phyloP scores from a whole-genome alignment of 2,329 filamentous ascomycete genomes.

The Phyllosticta citrichinensis region DNA sequence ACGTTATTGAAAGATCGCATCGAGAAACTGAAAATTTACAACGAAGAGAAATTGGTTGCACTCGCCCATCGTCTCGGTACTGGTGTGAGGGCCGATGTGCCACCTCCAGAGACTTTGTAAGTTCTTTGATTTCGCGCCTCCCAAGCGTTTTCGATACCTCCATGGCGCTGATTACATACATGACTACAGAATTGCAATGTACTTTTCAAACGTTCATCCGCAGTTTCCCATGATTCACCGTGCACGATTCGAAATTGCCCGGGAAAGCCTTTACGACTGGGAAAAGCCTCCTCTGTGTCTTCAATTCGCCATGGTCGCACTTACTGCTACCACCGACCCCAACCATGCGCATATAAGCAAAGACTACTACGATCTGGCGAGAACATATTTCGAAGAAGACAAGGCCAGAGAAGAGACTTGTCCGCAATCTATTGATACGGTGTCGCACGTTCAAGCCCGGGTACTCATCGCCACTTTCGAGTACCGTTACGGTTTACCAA shows the following conservation, averaged over 20 bases:
- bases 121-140: slow-evolving; percentile 4
- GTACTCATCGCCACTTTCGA: slow-evolving; percentile 72
- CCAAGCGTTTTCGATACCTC: neutral
- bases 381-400: slow-evolving; percentile 65
- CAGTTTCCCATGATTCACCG: slow-evolving; percentile 83
- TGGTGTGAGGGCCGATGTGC: slow-evolving; percentile 69
- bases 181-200: slow-evolving; percentile 59
- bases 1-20: neutral
- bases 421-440: slow-evolving; percentile 60
- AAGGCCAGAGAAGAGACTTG: slow-evolving; percentile 80
- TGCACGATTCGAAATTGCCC: slow-evolving; percentile 74
- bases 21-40: neutral
- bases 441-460: slow-evolving; percentile 81
- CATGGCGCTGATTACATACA: neutral
- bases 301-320: slow-evolving; percentile 92
- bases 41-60: neutral
- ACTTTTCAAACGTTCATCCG: slow-evolving; percentile 82
- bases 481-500: slow-evolving; percentile 97
- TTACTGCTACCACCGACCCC: slow-evolving; percentile 61
- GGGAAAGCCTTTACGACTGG: slow-evolving; percentile 65
- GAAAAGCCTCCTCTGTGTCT: slow-evolving; percentile 78
- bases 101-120: slow-evolving; percentile 73
- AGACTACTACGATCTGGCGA: slow-evolving; percentile 71
- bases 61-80: slow-evolving; percentile 58
- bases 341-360: slow-evolving; percentile 45